These are phyloP conservation scores for Halenospora varia DNA, from an alignment of 495 filamentous ascomycete genomes.

Conservation along the genomic window DNA sequence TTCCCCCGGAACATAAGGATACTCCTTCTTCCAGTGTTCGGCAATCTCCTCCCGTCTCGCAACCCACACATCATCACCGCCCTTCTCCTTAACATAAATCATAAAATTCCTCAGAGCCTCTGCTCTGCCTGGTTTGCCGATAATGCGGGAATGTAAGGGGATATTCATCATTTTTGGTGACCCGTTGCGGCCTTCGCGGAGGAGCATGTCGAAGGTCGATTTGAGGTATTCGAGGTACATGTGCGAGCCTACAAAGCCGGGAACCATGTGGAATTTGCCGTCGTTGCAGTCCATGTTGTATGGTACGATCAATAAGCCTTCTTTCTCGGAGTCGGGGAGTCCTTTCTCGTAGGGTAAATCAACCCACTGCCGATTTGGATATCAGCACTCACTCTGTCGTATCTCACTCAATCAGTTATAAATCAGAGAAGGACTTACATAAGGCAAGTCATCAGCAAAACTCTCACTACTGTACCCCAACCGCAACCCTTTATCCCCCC, in stretches of 20 bases:
- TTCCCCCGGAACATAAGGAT: constrained; percentile 13
- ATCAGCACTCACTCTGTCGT: too few relatives aligned
- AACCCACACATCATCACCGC: constrained; percentile 17
- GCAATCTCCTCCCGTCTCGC: constrained; percentile 20
- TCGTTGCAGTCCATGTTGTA: constrained; percentile 26
- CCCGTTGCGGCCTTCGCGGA: constrained; percentile 13
- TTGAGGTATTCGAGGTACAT: constrained; percentile 16
- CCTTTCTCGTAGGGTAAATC: constrained; percentile 34
- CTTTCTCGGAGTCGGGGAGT: constrained; percentile 16
- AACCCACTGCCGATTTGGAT: too few relatives aligned
- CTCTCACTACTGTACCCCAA: constrained; percentile 32
- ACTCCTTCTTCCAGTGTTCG: constrained; percentile 13
- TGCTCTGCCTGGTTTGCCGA: constrained; percentile 12
- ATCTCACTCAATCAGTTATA: too few relatives aligned
- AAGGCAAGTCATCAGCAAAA: constrained; percentile 37
- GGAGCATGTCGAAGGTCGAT: constrained; percentile 14
- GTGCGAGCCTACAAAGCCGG: constrained; percentile 7
- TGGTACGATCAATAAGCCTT: constrained; percentile 37
- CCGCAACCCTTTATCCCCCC: neutral
- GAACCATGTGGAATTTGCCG: constrained; percentile 16
- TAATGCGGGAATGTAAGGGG: constrained; percentile 3
- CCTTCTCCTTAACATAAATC: constrained; percentile 13
- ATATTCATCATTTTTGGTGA: constrained; percentile 16
- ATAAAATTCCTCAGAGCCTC: constrained; percentile 16
- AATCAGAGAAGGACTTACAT: too few relatives aligned